Base-by-base conservation (phyloP, 176 grass and related monocot species). In the Musa schizocarpa region DNA sequence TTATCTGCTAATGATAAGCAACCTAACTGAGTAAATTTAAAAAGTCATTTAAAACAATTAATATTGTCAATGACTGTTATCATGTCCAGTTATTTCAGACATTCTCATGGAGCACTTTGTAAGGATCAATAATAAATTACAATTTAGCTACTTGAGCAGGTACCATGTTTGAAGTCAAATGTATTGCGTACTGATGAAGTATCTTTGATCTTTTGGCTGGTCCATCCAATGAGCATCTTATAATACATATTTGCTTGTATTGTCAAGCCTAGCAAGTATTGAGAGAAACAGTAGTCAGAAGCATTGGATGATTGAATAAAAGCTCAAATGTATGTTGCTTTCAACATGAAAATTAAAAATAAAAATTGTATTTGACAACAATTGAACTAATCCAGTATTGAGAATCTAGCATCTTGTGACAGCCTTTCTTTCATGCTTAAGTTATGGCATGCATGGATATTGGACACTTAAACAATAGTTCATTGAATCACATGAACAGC, bases 151-250 rank as follows among this genome's bases (percentile, higher is more conserved):
- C 12, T 76, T 11, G 69, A 81, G 74, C 69, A 76, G 71, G 21
- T 86, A 98, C 88, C 90, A 85, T 98, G 90, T 78, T 98, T 98
- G 80, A 93, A 98, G 80, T 98, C 88, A 78, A 93, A 98, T 80
- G 94, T 82, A 63, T 98, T 98, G 57, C 76, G 90, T 57, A 89
- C 68, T 76, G 82, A 81, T 55, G 85, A 93, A 84, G 80, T 93
- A 50, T 93, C 82, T 83, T 98, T 93, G 74, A 98, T 98, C 75
- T 93, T 98, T 86, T 98, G 88, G 78, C 94, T 98, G 68, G 94
- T 93, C 90, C 94, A 98, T 72, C 94, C 94, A 89, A 93, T 93
- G 72, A 98, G 84, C 90, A 91, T 93, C 79, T 93, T 93, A 81
- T 98, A 98, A 75, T 98, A 98, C 90, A 87, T 82, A 59, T 93